Base-by-base conservation (phyloP, 1,284 basidiomycete genomes). In the Ganoderma meredithae region DNA sequence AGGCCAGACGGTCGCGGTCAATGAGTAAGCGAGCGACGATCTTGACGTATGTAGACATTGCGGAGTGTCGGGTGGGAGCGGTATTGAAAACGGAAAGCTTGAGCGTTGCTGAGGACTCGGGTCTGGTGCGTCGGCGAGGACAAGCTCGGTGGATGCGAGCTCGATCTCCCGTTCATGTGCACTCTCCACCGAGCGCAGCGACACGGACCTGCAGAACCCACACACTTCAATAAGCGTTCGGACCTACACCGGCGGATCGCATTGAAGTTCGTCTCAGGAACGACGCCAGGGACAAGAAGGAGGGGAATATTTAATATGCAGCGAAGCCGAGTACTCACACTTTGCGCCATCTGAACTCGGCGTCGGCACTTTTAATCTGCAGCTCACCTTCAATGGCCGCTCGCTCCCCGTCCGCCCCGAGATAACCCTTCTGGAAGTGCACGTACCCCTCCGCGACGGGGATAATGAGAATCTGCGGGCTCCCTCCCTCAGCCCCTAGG, bases 301-400 rank as follows among this genome's bases (percentile, higher is more conserved):
- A 10, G 12, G 40, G 39, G 27, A 3, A 31, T 36, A 31, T 52
- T 39, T 65, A 63, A 22, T 17, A 22, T 31, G 40, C 62, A 44
- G n/a, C 40, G 53, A 19, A 56, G 12, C 22, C 9, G 67, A 36
- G 47, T 36, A 83, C 90, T 81, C 79, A 93, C 93, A 94, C 81
- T 83, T 87, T 88, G 69, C 83, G 80, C 90, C 92, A 95, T 64
- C 78, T 80, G 69, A 81, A 82, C 41, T 66, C 62, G 49, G 83
- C 79, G 60, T 85, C 83, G 47, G 84, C 83, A 65, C 88, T 90
- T 78, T 95, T 95, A 70, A 95, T 83, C 76, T 93, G 93, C 41
- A 95, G 81, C 78, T 95, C 93, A 64, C 93, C 93, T 77, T 95
- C 93, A 66, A 95, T 87, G 17, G 93, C 90, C 27, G 93, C 91